A percentile compares a stretch with the other conserved stretches of the same genome.
Evolutionary conservation across 306 rosid species (phyloP).

Genomic region (Hippophae tibetana): DNA sequence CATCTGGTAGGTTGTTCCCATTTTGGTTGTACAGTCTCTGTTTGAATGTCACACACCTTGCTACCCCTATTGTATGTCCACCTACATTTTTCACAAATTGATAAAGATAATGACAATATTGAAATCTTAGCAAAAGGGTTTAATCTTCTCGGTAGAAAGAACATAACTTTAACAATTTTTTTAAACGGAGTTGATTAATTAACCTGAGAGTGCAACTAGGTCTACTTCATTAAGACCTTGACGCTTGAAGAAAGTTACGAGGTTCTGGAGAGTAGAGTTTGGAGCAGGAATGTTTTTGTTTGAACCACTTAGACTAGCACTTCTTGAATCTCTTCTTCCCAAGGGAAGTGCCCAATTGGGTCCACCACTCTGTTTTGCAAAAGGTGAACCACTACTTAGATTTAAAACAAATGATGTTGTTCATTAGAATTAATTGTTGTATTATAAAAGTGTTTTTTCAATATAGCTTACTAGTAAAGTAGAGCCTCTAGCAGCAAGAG

Average conservation of each 20-base stretch:
- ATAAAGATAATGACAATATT: not conserved
- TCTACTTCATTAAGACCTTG: constrained; percentile 78
- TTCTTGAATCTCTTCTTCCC: constrained; percentile 70
- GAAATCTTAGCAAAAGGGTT: not conserved
- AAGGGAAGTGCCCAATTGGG: constrained; percentile 78
- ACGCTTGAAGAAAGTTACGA: constrained; percentile 46
- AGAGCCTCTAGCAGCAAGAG: constrained; percentile 77
- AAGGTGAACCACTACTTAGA: not conserved
- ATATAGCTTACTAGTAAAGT: constrained; percentile 43
- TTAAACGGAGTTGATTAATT: not conserved
- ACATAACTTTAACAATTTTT: no score
- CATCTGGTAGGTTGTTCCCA: constrained; percentile 65
- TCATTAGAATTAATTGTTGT: not conserved
- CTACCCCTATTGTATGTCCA: constrained; percentile 75
- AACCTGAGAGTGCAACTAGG: constrained; percentile 76
- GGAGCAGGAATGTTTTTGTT: constrained; percentile 72
- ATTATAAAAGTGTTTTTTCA: not conserved
- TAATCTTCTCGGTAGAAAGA: no score
- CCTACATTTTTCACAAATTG: constrained; percentile 25
- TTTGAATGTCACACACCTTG: constrained; percentile 69
- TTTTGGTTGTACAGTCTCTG: constrained; percentile 83
- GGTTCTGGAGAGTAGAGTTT: constrained; percentile 48
- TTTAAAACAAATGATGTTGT: no score
- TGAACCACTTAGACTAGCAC: constrained; percentile 52
- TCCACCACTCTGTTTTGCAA: constrained; percentile 65